Evolutionary conservation across 1,284 basidiomycete genomes (phyloP), one percentile per base, ranked within the genome.

Genomic region (Malassezia dermatis): DNA sequence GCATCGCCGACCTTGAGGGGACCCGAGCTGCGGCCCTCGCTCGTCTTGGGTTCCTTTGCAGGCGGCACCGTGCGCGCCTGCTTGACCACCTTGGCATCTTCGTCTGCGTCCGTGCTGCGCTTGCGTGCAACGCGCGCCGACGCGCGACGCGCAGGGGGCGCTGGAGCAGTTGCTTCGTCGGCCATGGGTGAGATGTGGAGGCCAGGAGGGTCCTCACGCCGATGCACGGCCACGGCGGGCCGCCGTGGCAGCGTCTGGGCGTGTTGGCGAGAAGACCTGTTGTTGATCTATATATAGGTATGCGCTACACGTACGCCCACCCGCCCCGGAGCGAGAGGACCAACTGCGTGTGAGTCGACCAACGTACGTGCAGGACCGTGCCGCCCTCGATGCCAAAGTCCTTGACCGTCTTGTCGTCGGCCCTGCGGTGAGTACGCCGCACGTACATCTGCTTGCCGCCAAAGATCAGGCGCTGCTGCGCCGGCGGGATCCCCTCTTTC

Each of bases 401-500:
- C 37, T 67, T 70, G n/a, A 66, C 70, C 26, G 67, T 69, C 54
- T 73, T 75, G 31, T 75, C 73, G 65, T 75, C 73, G 34, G 46
- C 31, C 37, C 37, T 39, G 31, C 34, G 32, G 46, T 23, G 4
- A 37, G 32, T 27, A 10, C 8, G 32, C 7, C 23, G 24, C 80
- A 81, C 89, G 75, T 69, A 95, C 94, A 98, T 86, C 73, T 95
- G 93, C 75, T 93, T 84, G 42, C 94, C 94, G 68, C 83, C 79
- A 75, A 87, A 96, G 75, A 98, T 98, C 67, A 99, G 78, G 58
- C 94, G 83, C 76, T 98, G 94, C 77, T 99, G 94, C 35, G 82
- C 87, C 58, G 94, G 93, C 15, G 94, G 94, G 46, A 99, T 94
- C 69, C 93, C 94, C 37, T 91, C 93, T 78, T 98, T 94, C 78